phyloP scores from a whole-genome alignment of 139 green algal genomes.

The Chlorella sp. region DNA sequence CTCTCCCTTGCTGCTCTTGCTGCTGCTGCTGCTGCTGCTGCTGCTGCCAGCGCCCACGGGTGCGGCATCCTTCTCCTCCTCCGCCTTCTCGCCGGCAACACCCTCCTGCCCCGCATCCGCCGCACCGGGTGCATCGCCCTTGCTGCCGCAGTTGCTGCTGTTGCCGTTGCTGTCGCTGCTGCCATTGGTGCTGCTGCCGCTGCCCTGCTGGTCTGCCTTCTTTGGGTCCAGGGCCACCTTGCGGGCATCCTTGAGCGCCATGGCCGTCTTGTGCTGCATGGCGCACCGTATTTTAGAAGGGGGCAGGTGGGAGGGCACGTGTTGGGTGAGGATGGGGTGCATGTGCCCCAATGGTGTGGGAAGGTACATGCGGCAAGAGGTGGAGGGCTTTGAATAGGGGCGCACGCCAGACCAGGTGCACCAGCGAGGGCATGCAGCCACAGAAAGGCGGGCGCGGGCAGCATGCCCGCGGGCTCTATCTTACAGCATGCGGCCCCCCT shows the following conservation, averaged over 20 bases:
- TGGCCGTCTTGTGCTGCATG: neutral
- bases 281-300: too few relatives aligned
- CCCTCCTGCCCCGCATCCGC: neutral
- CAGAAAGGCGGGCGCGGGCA: neutral
- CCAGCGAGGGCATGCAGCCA: neutral
- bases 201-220: neutral
- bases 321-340: too few relatives aligned
- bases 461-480: neutral
- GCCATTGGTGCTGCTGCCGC: neutral
- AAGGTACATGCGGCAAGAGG: neutral
- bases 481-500: too few relatives aligned
- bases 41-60: neutral
- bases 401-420: neutral
- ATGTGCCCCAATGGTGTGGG: neutral
- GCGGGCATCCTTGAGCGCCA: neutral
- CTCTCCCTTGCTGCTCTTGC: neutral
- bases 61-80: neutral
- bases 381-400: neutral
- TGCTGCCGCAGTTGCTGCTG: neutral
- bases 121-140: neutral
- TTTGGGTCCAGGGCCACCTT: neutral
- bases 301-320: too few relatives aligned
- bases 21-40: slow-evolving; percentile 16
- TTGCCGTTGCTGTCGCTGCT: neutral
- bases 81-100: neutral